These are phyloP conservation scores for Fonsecaea erecta DNA, from an alignment of 2,329 filamentous ascomycete genomes.

Conservation along the genomic window DNA sequence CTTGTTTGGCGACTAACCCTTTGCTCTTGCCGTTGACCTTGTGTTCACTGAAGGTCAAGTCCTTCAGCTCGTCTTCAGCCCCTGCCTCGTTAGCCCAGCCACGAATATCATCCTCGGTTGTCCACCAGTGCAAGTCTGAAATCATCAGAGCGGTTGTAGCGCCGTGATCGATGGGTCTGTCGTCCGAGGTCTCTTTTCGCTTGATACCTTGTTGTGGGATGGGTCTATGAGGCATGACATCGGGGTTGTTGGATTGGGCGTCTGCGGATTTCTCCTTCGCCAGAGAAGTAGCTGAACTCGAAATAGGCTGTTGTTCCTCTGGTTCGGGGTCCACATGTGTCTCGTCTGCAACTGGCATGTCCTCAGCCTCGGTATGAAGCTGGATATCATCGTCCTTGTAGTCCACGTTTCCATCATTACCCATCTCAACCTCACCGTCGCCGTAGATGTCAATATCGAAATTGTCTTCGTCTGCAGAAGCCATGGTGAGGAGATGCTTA, in stretches of 20 bases:
- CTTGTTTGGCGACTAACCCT: constrained; percentile 65
- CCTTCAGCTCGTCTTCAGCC: constrained; percentile 82
- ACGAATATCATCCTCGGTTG: constrained; percentile 90
- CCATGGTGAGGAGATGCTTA: constrained; percentile 43
- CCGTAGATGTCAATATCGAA: constrained; percentile 75
- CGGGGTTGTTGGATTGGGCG: constrained; percentile 4
- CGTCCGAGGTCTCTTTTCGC: constrained; percentile 63
- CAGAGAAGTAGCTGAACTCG: not conserved
- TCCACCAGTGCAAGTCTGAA: constrained; percentile 95
- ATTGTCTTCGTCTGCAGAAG: constrained; percentile 65
- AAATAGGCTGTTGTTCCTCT: constrained; percentile 8
- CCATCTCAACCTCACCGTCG: constrained; percentile 54
- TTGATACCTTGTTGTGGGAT: constrained; percentile 63
- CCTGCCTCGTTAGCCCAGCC: constrained; percentile 80
- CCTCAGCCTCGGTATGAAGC: constrained; percentile 21
- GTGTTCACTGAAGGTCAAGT: constrained; percentile 96
- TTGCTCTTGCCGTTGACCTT: constrained; percentile 99
- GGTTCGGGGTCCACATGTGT: constrained; percentile 10
- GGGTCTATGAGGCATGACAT: constrained; percentile 33
- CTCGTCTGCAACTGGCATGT: constrained; percentile 7
- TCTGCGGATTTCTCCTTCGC: constrained; percentile 6
- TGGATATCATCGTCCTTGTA: constrained; percentile 40
- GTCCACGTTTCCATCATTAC: constrained; percentile 48
- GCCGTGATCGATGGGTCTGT: constrained; percentile 61
- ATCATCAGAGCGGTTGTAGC: constrained; percentile 77